A percentile compares a stretch with the other conserved stretches of the same genome.
Evolutionary conservation across 371 early-diverging fungal species (phyloP).

Genomic region (Paraphysoderma sedebokerense): DNA sequence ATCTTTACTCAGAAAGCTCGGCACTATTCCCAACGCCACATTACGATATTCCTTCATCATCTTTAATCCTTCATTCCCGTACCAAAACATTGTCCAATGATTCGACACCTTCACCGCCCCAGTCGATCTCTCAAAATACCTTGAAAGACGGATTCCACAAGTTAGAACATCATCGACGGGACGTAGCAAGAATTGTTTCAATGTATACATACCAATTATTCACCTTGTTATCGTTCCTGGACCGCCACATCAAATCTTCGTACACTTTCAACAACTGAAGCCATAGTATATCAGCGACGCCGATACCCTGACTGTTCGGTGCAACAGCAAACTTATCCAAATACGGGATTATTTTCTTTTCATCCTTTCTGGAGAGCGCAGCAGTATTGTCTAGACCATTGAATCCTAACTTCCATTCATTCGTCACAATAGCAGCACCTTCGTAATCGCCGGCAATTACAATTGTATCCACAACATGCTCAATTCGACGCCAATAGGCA

Average conservation of each 20-base stretch:
- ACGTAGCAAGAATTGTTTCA: no score
- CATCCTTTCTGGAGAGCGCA: conserved; percentile 22
- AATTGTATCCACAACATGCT: conserved; percentile 17
- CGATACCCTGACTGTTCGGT: conserved; percentile 75
- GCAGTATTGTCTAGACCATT: conserved; percentile 12
- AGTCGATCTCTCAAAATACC: no score
- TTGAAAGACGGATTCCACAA: no score
- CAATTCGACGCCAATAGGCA: conserved; percentile 43
- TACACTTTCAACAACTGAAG: conserved; percentile 42
- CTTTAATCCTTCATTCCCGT: no score
- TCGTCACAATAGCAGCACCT: conserved; percentile 54
- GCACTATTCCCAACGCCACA: no score
- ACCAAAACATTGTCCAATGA: no score
- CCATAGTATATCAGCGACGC: conserved; percentile 88
- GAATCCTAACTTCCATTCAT: conserved; percentile 18
- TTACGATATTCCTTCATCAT: no score
- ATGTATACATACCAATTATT: conserved; percentile 86
- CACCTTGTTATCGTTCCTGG: conserved; percentile 70
- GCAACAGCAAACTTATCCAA: conserved; percentile 86
- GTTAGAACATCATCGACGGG: no score
- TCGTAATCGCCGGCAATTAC: conserved; percentile 79
- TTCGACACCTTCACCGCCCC: no score
- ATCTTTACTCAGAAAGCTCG: no score
- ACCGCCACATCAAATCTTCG: conserved; percentile 57
- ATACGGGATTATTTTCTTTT: conserved; percentile 28